Evolutionary conservation across 768 basidiomycete species (phyloP).

Genomic region (Calocera cornea): DNA sequence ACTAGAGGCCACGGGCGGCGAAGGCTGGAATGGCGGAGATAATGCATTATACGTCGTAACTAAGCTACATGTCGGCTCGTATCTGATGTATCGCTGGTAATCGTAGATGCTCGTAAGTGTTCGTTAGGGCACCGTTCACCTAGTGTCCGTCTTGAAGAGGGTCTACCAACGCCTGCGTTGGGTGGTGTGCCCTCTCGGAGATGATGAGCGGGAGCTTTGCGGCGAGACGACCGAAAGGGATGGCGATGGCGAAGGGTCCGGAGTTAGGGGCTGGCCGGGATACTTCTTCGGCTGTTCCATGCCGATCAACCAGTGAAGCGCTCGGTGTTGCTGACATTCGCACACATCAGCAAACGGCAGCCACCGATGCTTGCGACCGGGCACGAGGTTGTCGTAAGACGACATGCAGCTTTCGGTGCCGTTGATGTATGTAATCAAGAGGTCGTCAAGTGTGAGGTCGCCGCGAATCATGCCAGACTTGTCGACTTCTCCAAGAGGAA

Average conservation of each 20-base stretch:
- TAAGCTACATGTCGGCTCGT: too few species aligned
- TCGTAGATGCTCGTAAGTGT: too few species aligned
- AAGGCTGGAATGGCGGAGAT: too few species aligned
- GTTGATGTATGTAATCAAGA: background rate
- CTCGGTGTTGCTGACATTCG: background rate
- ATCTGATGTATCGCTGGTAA: too few species aligned
- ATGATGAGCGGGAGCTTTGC: background rate
- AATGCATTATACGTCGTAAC: too few species aligned
- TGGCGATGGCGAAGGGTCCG: background rate
- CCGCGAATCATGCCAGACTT: background rate
- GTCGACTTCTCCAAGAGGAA: background rate
- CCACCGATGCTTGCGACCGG: background rate
- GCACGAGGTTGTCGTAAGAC: background rate
- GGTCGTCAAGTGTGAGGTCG: background rate
- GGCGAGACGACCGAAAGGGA: background rate
- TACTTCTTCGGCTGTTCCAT: background rate
- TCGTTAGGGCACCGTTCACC: too few species aligned
- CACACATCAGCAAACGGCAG: background rate
- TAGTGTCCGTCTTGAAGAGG: too few species aligned
- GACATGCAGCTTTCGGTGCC: background rate
- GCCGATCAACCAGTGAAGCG: background rate
- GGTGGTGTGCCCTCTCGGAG: background rate
- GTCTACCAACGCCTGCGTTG: background rate
- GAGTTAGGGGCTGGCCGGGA: background rate
- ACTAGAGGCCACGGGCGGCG: too few species aligned